These are phyloP conservation scores for Oryza meyeriana DNA, from an alignment of 176 grass and related monocot species.

Conservation along the genomic window DNA sequence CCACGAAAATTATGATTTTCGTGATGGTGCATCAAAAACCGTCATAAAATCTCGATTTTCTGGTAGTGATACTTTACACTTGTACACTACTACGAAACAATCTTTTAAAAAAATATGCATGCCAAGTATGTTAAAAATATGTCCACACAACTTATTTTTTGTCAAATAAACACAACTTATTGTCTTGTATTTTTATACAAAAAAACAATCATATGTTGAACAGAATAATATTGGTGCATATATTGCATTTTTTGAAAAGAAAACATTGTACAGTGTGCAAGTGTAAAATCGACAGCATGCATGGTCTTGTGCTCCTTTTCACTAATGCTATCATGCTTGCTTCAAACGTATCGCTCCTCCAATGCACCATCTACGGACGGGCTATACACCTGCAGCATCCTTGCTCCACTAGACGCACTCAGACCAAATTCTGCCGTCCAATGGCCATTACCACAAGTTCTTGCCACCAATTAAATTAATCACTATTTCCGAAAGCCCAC, in stretches of 20 bases:
- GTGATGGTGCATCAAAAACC: no score
- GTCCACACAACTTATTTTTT: no score
- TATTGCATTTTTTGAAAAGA: neutral
- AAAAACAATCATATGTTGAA: neutral
- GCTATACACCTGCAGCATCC: neutral
- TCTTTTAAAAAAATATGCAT: no score
- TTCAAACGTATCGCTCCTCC: conserved; percentile 7
- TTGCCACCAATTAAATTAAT: neutral
- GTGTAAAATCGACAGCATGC: neutral
- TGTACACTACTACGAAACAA: no score
- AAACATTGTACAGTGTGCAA: neutral
- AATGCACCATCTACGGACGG: neutral
- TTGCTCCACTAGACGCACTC: neutral
- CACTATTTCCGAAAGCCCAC: neutral
- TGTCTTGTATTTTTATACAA: neutral
- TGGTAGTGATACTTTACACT: no score
- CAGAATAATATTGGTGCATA: neutral
- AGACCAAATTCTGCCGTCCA: conserved; percentile 22
- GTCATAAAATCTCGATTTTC: no score
- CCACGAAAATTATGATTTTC: no score
- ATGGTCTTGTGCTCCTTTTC: neutral
- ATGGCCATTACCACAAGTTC: conserved; percentile 31
- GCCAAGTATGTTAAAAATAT: no score
- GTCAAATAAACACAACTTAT: no score
- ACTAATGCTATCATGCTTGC: neutral